These are phyloP conservation scores for Dictyostelium capitatum DNA, from an alignment of 78 protist genomes.

Conservation along the genomic window DNA sequence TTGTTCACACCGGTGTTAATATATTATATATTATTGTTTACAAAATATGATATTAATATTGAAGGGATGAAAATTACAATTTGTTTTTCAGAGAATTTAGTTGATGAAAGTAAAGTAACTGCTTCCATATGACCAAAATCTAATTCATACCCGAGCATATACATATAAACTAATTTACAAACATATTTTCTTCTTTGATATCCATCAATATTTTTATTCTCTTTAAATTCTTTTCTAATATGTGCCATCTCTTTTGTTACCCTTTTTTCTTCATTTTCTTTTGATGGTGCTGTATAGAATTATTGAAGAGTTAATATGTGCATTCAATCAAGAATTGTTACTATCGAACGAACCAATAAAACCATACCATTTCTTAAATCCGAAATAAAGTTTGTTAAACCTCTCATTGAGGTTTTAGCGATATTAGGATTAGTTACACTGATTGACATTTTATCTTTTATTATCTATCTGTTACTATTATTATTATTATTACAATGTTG, in stretches of 20 bases:
- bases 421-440: conserved; percentile 54
- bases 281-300: conserved; percentile 44
- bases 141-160: conserved; percentile 97
- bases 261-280: conserved; percentile 81
- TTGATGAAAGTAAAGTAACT: conserved; percentile 91
- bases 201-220: conserved; percentile 80
- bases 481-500: background rate
- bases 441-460: background rate
- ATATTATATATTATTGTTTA: too few relatives aligned
- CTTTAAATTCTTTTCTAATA: conserved; percentile 85
- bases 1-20: too few relatives aligned
- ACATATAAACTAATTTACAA: conserved; percentile 98
- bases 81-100: conserved; percentile 95
- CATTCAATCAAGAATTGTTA: background rate
- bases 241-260: conserved; percentile 87
- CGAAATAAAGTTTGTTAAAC: conserved; percentile 65
- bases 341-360: too few relatives aligned
- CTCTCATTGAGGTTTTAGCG: conserved; percentile 67
- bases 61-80: conserved; percentile 68
- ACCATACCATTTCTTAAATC: conserved; percentile 73
- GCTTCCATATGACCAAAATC: conserved; percentile 99
- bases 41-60: too few relatives aligned
- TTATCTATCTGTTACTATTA: background rate
- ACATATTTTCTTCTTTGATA: conserved; percentile 97
- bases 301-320: background rate